Evolutionary conservation across 75 land plant species (phyloP).

Genomic region (Picea glauca): DNA sequence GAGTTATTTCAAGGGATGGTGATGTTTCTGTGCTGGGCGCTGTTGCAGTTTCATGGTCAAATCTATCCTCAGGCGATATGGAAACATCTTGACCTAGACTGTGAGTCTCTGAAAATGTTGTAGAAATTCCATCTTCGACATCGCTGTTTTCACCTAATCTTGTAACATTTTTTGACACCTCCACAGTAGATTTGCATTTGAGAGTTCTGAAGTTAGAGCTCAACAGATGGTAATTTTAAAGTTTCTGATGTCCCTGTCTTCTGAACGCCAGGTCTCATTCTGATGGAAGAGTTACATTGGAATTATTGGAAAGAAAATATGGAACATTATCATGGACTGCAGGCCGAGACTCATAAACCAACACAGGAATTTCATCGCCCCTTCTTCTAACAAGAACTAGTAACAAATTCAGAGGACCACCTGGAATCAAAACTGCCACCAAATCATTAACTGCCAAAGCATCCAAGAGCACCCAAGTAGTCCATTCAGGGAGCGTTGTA

Average conservation of each 20-base stretch:
- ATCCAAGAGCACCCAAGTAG: too few species aligned
- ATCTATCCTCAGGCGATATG: neutral
- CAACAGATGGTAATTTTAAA: neutral
- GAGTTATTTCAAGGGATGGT: neutral
- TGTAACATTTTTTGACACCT: neutral
- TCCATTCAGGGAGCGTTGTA: too few species aligned
- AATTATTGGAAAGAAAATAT: neutral
- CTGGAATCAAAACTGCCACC: too few species aligned
- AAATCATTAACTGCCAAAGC: too few species aligned
- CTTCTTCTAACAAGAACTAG: too few species aligned
- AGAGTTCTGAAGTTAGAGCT: conserved; percentile 10
- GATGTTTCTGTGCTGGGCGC: neutral
- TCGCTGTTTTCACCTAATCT: too few species aligned
- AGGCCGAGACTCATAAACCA: too few species aligned
- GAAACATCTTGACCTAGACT: neutral
- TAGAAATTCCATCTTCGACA: too few species aligned
- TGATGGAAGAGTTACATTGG: neutral
- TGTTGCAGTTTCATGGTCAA: neutral
- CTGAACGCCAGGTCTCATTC: neutral
- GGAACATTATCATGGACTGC: too few species aligned
- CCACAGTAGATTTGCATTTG: neutral
- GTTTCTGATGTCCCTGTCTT: neutral
- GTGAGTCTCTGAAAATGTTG: too few species aligned
- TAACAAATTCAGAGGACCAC: too few species aligned
- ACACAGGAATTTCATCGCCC: too few species aligned